phyloP scores from a whole-genome alignment of 2,329 filamentous ascomycete species.

The Drechmeria coniospora region DNA sequence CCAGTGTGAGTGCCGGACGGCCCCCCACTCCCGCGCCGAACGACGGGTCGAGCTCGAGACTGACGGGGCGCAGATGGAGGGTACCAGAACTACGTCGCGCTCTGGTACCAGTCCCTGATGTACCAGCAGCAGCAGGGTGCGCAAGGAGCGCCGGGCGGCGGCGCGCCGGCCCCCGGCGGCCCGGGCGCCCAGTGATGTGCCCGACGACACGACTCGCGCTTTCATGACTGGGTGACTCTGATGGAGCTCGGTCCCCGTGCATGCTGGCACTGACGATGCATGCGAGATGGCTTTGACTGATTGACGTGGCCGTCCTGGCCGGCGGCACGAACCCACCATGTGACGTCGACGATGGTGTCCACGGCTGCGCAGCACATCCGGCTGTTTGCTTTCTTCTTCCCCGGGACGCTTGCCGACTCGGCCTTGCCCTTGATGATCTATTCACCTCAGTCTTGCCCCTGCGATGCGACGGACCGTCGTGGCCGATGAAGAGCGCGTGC shows the following conservation, averaged over 20 bases:
- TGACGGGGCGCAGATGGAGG: conserved; percentile 61
- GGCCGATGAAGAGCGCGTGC: too few relatives aligned
- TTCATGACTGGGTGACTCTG: conserved; percentile 19
- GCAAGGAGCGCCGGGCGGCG: conserved; percentile 19
- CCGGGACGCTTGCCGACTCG: conserved; percentile 2
- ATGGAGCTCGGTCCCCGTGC: conserved; percentile 10
- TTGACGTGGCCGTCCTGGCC: conserved; percentile 14
- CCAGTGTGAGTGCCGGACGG: conserved; percentile 40
- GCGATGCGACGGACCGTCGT: conserved; percentile 1
- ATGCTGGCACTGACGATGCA: conserved; percentile 2
- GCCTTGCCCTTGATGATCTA: conserved; percentile 8
- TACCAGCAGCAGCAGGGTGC: conserved; percentile 26
- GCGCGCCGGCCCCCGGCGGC: too few relatives aligned
- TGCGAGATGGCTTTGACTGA: conserved; percentile 19
- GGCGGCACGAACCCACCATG: conserved; percentile 9
- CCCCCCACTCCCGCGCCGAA: neutral
- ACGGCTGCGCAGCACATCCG: conserved; percentile 16
- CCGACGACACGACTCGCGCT: conserved; percentile 5
- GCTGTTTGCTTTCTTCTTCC: conserved; percentile 6
- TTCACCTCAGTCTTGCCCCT: conserved; percentile 4
- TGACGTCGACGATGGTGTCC: conserved; percentile 14
- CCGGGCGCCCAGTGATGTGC: conserved; percentile 21
- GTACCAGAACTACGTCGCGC: conserved; percentile 63
- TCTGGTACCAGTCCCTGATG: conserved; percentile 62
- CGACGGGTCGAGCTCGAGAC: conserved; percentile 7